phyloP scores from a whole-genome alignment of 1,139 yeast genomes.

The Geotrichum europaeum region DNA sequence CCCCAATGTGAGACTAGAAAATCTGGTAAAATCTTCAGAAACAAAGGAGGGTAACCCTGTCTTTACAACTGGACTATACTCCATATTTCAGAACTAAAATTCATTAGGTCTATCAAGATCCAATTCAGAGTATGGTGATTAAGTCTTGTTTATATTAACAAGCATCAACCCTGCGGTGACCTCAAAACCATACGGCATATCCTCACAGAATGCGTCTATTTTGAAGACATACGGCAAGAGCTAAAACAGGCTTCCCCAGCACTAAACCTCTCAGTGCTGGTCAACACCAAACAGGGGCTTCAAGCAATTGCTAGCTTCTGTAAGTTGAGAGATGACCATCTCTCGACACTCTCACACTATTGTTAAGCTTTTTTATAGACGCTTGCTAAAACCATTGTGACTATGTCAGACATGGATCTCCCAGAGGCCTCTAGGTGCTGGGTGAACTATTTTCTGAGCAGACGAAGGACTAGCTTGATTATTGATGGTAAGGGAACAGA shows the following conservation, averaged over 20 bases:
- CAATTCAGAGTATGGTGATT: neutral
- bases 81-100: neutral
- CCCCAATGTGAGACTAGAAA: neutral
- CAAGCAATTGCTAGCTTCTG: neutral
- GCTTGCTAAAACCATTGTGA: neutral
- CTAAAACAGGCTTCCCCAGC: neutral
- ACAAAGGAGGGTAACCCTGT: conserved; percentile 10
- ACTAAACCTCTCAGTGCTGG: neutral
- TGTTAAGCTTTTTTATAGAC: neutral
- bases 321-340: neutral
- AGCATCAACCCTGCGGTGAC: no score
- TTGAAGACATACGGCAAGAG: neutral
- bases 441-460: no score
- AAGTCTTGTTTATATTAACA: neutral
- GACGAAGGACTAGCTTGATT: no score
- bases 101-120: neutral
- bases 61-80: conserved; percentile 1
- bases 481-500: no score
- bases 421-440: no score
- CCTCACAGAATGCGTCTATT: neutral
- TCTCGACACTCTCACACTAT: neutral
- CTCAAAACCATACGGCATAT: neutral
- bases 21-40: conserved; percentile 1
- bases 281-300: neutral
- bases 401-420: no score